Evolutionary conservation across 148 eudicot genomes (phyloP).

Genomic region (Rhododendron henanense): DNA sequence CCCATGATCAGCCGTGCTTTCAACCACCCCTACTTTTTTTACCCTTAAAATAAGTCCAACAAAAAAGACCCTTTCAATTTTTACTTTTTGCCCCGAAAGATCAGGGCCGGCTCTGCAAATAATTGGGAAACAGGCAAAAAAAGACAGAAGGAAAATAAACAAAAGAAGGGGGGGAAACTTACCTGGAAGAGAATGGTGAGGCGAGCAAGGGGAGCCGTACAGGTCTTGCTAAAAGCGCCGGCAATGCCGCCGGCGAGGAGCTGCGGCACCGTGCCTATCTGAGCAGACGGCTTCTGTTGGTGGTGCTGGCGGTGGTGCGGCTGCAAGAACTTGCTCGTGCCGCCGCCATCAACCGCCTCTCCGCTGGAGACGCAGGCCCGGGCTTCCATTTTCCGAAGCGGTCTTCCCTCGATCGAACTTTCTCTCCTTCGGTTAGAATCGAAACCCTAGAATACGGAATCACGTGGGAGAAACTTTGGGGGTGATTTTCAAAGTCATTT

Average conservation of each 20-base stretch:
- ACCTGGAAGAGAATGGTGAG: constrained; percentile 93
- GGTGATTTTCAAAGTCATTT: not conserved
- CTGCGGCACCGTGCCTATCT: constrained; percentile 30
- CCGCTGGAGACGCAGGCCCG: constrained; percentile 18
- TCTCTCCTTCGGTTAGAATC: not conserved
- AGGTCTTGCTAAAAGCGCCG: constrained; percentile 50
- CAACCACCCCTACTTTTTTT: not conserved
- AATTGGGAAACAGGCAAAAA: not conserved
- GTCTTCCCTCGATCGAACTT: not conserved
- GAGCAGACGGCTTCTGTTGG: constrained; percentile 11
- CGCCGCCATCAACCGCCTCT: constrained; percentile 23
- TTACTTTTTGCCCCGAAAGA: too few relatives aligned
- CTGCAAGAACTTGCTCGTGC: constrained; percentile 21
- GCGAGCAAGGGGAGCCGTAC: constrained; percentile 70
- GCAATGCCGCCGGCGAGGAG: constrained; percentile 50
- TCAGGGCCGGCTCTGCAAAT: not conserved
- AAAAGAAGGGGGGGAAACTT: not conserved
- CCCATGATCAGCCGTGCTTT: too few relatives aligned
- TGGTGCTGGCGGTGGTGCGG: constrained; percentile 15
- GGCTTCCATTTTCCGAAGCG: constrained; percentile 26
- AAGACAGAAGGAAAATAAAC: not conserved
- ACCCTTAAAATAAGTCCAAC: too few relatives aligned
- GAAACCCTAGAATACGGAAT: not conserved
- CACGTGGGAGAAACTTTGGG: not conserved
- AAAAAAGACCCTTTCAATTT: too few relatives aligned